A percentile compares a stretch with the other conserved stretches of the same genome.
Conservation (phyloP, 257 asterid species). For the Nicotiana sylvestris region DNA sequence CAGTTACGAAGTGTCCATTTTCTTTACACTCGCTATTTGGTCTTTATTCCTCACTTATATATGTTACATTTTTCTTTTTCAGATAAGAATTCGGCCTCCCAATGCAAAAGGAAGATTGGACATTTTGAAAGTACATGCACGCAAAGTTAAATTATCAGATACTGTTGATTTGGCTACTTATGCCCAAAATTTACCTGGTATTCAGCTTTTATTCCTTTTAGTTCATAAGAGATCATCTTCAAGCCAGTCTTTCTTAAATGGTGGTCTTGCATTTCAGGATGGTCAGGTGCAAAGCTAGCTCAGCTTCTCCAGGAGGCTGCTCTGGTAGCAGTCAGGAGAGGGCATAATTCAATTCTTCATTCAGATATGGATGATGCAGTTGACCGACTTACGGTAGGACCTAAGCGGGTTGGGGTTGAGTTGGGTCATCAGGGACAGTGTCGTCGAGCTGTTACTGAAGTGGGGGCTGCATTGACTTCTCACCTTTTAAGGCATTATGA, state of each 20-base stretch:
- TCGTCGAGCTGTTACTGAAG: conserved; percentile 83
- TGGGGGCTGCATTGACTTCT: conserved; percentile 84
- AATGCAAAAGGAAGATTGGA: conserved; percentile 94
- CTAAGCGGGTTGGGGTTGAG: conserved; percentile 68
- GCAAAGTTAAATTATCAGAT: conserved; percentile 73
- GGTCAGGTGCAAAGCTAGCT: conserved; percentile 97
- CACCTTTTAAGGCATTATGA: conserved; percentile 74
- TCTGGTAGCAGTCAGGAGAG: conserved; percentile 92
- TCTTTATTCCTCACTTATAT: background rate
- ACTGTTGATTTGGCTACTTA: conserved; percentile 76
- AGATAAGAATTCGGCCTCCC: conserved; percentile 91
- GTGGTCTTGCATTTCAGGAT: conserved; percentile 44
- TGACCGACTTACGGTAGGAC: conserved; percentile 95
- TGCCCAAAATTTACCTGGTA: conserved; percentile 91
- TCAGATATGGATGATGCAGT: conserved; percentile 96
- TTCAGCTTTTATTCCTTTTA: background rate
- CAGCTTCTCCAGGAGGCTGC: conserved; percentile 99
- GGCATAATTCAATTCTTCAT: conserved; percentile 66
- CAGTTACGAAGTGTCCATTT: background rate
- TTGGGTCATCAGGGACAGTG: conserved; percentile 92
- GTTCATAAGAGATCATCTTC: background rate
- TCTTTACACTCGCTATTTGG: background rate
- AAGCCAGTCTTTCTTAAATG: background rate
- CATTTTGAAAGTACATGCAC: conserved; percentile 85
- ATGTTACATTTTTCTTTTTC: conserved; percentile 9